phyloP scores from a whole-genome alignment of 2,329 filamentous ascomycete genomes.

The Zopfia rhizophila region DNA sequence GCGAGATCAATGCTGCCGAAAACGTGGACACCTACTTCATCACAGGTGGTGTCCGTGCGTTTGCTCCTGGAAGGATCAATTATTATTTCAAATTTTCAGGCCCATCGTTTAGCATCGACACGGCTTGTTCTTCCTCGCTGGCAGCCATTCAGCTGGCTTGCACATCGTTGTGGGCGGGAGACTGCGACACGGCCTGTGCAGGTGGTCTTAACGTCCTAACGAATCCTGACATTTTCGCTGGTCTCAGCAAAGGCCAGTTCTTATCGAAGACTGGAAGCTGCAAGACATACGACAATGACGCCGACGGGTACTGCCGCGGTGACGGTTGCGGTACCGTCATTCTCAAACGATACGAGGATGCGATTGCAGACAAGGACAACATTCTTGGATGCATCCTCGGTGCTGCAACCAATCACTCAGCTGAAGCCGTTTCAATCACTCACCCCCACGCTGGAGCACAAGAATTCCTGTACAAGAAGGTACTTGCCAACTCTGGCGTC shows the following conservation, averaged over 20 bases:
- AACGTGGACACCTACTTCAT: slow-evolving; percentile 77
- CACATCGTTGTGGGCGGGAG: slow-evolving; percentile 76
- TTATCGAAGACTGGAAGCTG: slow-evolving; percentile 80
- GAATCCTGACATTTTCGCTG: slow-evolving; percentile 82
- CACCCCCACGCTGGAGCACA: slow-evolving; percentile 83
- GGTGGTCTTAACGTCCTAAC: slow-evolving; percentile 83
- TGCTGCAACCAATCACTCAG: slow-evolving; percentile 82
- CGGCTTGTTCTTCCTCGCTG: slow-evolving; percentile 80
- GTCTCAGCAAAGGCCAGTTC: slow-evolving; percentile 80
- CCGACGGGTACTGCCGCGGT: slow-evolving; percentile 84
- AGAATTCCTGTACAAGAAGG: slow-evolving; percentile 73
- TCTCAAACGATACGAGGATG: slow-evolving; percentile 83
- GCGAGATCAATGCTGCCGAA: slow-evolving; percentile 77
- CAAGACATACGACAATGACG: slow-evolving; percentile 82
- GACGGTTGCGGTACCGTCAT: slow-evolving; percentile 80
- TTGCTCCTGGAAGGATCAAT: slow-evolving; percentile 73
- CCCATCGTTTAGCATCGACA: slow-evolving; percentile 77
- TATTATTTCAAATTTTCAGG: slow-evolving; percentile 83
- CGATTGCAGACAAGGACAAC: slow-evolving; percentile 77
- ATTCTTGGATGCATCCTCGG: slow-evolving; percentile 79
- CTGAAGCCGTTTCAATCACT: slow-evolving; percentile 83
- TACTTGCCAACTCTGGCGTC: slow-evolving; percentile 77
- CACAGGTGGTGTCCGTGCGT: slow-evolving; percentile 70
- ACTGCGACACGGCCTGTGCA: slow-evolving; percentile 83
- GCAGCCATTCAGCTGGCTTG: slow-evolving; percentile 78